A percentile compares a stretch with the other conserved stretches of the same genome.
Conservation (phyloP, 163 green algal species). For the Scenedesmus sp. region DNA sequence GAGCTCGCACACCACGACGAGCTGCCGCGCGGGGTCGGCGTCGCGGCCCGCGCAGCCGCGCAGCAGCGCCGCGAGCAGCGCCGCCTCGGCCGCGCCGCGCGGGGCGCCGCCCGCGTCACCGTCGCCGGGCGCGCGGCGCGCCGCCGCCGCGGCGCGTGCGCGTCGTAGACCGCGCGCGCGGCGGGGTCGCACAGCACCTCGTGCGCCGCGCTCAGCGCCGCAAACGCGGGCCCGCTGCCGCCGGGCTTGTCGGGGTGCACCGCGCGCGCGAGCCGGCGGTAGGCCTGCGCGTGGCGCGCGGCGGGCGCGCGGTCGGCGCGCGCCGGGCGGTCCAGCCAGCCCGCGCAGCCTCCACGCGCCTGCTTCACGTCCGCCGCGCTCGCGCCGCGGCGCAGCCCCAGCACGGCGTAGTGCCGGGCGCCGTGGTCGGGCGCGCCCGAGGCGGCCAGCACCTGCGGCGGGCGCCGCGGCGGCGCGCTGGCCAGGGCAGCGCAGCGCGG, state of each 20-base stretch:
- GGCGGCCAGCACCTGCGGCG: no score
- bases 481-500: neutral
- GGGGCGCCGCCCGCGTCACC: neutral
- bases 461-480: neutral
- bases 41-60: no score
- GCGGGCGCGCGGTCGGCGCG: neutral
- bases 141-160: constrained; percentile 41
- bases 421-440: neutral
- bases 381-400: constrained; percentile 38
- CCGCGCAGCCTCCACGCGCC: constrained; percentile 2
- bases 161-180: constrained; percentile 74
- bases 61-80: constrained; percentile 79
- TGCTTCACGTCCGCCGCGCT: constrained; percentile 39
- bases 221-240: constrained; percentile 67
- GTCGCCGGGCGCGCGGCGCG: neutral
- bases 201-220: constrained; percentile 71
- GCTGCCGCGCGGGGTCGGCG: constrained; percentile 72
- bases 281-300: constrained; percentile 61
- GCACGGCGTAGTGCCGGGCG: constrained; percentile 45
- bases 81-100: constrained; percentile 68
- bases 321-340: neutral
- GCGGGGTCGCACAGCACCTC: constrained; percentile 71
- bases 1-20: constrained; percentile 89
- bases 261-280: constrained; percentile 60
- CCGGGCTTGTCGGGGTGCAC: constrained; percentile 89